Evolutionary conservation across 768 basidiomycete genomes (phyloP).

Genomic region (Tremella mesenterica): DNA sequence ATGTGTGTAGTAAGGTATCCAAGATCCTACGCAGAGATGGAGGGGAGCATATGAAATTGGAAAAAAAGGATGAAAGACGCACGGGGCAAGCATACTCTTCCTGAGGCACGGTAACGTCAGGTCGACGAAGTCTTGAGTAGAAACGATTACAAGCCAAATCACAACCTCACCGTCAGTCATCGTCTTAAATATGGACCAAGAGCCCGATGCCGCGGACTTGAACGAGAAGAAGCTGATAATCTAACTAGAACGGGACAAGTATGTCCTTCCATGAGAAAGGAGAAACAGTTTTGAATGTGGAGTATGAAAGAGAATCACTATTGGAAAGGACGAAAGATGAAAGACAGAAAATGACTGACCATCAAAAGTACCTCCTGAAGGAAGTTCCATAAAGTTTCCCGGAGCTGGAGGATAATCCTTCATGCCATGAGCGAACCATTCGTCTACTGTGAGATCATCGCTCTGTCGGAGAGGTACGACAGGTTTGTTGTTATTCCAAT

Average conservation of each 20-base stretch:
- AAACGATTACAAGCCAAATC: background rate
- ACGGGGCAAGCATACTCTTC: background rate
- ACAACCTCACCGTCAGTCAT: background rate
- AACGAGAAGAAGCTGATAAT: too few species aligned
- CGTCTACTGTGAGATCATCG: conserved; percentile 10
- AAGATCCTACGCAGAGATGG: too few species aligned
- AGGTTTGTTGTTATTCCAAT: conserved; percentile 25
- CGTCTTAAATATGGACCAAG: too few species aligned
- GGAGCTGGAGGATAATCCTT: conserved; percentile 25
- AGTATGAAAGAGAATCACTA: background rate
- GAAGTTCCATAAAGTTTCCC: conserved; percentile 27
- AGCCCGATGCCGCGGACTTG: too few species aligned
- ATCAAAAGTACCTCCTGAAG: conserved; percentile 24
- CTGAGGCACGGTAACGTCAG: background rate
- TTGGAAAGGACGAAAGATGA: background rate
- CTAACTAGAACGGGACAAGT: too few species aligned
- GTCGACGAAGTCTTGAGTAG: too few species aligned
- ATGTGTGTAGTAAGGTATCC: too few species aligned
- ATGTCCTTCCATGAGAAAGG: background rate
- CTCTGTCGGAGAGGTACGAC: conserved; percentile 20
- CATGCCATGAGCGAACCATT: conserved; percentile 34
- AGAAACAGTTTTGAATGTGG: background rate
- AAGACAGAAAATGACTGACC: conserved; percentile 15
- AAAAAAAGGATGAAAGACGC: background rate
- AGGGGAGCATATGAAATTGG: background rate